Base-by-base conservation (phyloP, 306 rosid species). In the Prinsepia uniflora region DNA sequence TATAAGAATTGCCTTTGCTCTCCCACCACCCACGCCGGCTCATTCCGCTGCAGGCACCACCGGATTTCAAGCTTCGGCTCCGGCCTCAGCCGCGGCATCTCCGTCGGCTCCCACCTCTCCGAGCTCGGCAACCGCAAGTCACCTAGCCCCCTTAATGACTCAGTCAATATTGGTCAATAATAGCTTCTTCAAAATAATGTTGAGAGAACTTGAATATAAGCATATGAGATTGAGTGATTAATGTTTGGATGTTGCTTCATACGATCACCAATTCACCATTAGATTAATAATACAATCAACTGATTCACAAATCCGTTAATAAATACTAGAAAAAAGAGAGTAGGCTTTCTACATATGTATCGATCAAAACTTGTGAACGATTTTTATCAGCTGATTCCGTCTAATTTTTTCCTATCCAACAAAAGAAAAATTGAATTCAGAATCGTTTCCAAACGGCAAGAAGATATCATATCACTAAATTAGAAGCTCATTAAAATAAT, bases 21-120 rank as follows among this genome's bases (percentile, higher is more conserved):
- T 0, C 96, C 96, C 53, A 90, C 96, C 52, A 92, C 96, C 1
- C 98, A 92, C 34, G 84, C 19, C 0, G 98, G 98, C 56, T 92
- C 96, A 30, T 92, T 92, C 75, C 75, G 96, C 44, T 92, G 98
- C 75, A 80, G 89, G 9, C 79, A 58, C 78, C 96, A 88, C 73
- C 76, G 96, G 0, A n/a, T 57, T 5, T 3, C 65, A 12, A 30
- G 68, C 4, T 6, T 19, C 3, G 55, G 66, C 7, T 36, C 66
- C 0, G 70, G 77, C 13, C 15, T 90, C 14, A 54, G 3, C 9
- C 93, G 86, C 0, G 93, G 82, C 0, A 69, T 77, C 30, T 92
- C 96, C 0, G 68, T 88, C 1, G 91, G 91, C 49, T 82, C 93
- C 24, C 82, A 82, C 66, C 93, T 92, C 65, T 70, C 85, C 1